Evolutionary conservation across 371 early-diverging fungal species (phyloP).

Genomic region (Zychaea mexicana): DNA sequence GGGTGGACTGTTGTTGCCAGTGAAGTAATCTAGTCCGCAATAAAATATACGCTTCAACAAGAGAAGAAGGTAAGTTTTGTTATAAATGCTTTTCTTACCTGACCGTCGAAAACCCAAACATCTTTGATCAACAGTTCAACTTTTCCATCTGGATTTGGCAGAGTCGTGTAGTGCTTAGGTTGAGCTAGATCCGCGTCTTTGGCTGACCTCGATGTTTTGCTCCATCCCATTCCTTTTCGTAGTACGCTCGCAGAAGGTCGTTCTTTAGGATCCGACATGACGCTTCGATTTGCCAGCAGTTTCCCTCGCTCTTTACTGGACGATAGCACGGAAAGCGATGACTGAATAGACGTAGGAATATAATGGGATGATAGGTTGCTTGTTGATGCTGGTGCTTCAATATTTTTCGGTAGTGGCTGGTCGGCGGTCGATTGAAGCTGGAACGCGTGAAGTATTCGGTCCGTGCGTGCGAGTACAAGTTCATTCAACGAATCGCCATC

Average conservation of each 20-base stretch:
- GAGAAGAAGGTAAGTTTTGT: no score
- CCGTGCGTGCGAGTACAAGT: slow-evolving; percentile 78
- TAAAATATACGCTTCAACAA: not conserved
- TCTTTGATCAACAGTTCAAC: slow-evolving; percentile 48
- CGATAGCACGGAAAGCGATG: slow-evolving; percentile 21
- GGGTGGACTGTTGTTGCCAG: slow-evolving; percentile 43
- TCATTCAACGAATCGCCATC: slow-evolving; percentile 80
- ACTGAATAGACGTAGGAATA: slow-evolving; percentile 9
- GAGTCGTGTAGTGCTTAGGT: not conserved
- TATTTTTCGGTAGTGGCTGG: not conserved
- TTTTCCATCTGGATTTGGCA: slow-evolving; percentile 14
- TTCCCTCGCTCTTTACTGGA: slow-evolving; percentile 15
- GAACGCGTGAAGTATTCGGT: slow-evolving; percentile 79
- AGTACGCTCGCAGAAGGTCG: slow-evolving; percentile 5
- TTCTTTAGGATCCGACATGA: slow-evolving; percentile 15
- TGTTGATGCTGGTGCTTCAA: slow-evolving; percentile 7
- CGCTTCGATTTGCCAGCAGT: slow-evolving; percentile 4
- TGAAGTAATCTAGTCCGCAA: slow-evolving; percentile 34
- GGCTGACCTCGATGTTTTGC: slow-evolving; percentile 2
- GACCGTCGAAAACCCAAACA: slow-evolving; percentile 66
- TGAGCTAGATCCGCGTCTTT: slow-evolving; percentile 13
- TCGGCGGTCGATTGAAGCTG: slow-evolving; percentile 31
- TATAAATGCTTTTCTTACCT: slow-evolving; percentile 38
- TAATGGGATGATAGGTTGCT: slow-evolving; percentile 6
- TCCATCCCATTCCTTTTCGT: slow-evolving; percentile 26